Base-by-base conservation (phyloP, 768 basidiomycete species). In the Tylopilus felleus region DNA sequence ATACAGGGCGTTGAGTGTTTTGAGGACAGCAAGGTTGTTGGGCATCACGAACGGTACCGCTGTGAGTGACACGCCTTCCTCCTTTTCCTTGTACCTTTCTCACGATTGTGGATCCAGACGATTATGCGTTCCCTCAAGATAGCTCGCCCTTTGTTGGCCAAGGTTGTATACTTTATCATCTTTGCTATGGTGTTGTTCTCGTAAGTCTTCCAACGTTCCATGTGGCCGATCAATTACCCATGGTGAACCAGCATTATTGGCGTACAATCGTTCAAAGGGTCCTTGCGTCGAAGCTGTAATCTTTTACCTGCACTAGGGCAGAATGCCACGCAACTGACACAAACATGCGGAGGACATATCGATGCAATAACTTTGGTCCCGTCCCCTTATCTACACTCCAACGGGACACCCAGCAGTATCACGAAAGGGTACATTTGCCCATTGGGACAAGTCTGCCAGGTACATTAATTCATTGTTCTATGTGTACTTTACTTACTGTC, bases 111-210 rank as follows among this genome's bases (percentile, higher is more conserved):
- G 7, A 36, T 43, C 13, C 59, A 84, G 77, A 88, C 94, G 0
- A 97, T 98, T 64, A 86, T 98, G 77, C 88, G 85, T 54, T 94
- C 91, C 3, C 74, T 98, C 51, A 98, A 98, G 73, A 86, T 84
- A 1, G 94, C 95, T 0, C 82, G 86, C 22, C 93, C 95, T 0
- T 74, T 97, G n/a, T 80, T 98, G 9, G 83, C 93, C 5, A 87
- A 86, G 53, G 94, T 98, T 5, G 83, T 93, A 0, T 90, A 90
- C 68, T 98, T 98, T 65, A 88, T 97, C 16, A 59, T 94, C 21
- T 98, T 98, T 62, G 93, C 93, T 0, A 86, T 93, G 74, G 72
- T 84, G 13, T 65, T 98, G 7, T 97, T 98, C 70, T 92, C 90
- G 89, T 91, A 54, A 62, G 86, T 19, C 35, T 4, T 16, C 21